phyloP scores from a whole-genome alignment of 345 rosid genomes.

The Gossypium herbaceum region DNA sequence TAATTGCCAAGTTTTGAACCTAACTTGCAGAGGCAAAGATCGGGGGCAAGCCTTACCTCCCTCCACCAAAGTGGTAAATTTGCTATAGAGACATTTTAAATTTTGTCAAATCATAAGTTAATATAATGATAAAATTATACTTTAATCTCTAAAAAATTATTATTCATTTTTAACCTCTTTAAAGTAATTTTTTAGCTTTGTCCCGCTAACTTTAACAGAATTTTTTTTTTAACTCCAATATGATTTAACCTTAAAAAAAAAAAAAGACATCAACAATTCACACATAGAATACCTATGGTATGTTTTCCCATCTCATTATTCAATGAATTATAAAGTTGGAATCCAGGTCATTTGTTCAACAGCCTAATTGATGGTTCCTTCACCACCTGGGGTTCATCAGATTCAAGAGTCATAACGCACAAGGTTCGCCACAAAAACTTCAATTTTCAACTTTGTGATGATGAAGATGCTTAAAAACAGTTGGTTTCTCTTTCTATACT shows the following conservation, averaged over 20 bases:
- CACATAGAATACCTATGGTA: slow-evolving; percentile 12
- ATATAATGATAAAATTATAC: no score
- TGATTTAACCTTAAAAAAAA: neutral
- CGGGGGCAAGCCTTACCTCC: no score
- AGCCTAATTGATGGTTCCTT: slow-evolving; percentile 23
- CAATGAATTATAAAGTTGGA: slow-evolving; percentile 49
- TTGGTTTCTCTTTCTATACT: slow-evolving; percentile 19
- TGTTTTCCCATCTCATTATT: slow-evolving; percentile 47
- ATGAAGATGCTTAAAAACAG: slow-evolving; percentile 52
- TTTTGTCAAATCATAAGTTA: no score
- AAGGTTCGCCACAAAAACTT: slow-evolving; percentile 76
- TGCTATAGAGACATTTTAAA: no score
- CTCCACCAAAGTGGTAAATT: no score
- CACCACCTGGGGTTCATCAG: slow-evolving; percentile 23
- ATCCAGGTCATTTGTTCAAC: slow-evolving; percentile 66
- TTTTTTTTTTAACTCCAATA: no score
- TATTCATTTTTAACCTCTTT: no score
- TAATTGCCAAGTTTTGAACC: no score
- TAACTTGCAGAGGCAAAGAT: no score
- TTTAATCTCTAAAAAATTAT: rapidly evolving
- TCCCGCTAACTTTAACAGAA: no score
- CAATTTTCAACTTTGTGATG: slow-evolving; percentile 51
- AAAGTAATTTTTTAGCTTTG: no score
- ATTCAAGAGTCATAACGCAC: slow-evolving; percentile 44
- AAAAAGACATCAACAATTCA: neutral